Base-by-base conservation (phyloP, 495 filamentous ascomycete species). In the Podospora pseudoanserina region DNA sequence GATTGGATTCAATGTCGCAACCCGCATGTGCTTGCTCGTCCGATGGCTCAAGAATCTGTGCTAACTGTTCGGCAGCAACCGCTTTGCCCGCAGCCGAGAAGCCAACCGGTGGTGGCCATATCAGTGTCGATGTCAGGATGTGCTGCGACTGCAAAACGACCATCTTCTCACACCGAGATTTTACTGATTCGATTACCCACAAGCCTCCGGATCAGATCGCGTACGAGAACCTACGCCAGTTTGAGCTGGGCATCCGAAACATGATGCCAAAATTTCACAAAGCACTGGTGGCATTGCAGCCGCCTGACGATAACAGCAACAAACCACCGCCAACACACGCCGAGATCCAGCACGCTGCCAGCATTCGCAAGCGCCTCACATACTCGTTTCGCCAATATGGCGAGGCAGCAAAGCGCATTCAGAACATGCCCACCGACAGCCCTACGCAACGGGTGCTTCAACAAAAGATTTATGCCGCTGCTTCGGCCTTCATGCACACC, bases 341-440 rank as follows among this genome's bases (percentile, higher is more conserved):
- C 6, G 91, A 96, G 68, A 86, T 98, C 65, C 84, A 90, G 65
- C 94, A 98, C 71, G 95, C 96, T 3, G 90, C 90, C 32, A 96
- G 93, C 79, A 89, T 95, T 9, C 90, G 95, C 60, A 97, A 94
- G 77, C 88, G 94, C 53, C 85, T 99, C 1, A 94, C 91, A 7
- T 96, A 98, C 70, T 88, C 92, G 3, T 97, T 99, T 75, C 86
- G 86, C 15, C 93, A 98, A 71, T 97, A 97, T 74, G 91, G 97
- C 75, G 80, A 88, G 2, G 92, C 93, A 1, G 92, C 95, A 15
- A 88, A 89, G 65, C 86, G 94, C 5, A 89, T 99, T 57, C 88
- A 92, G 11, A 89, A 95, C 70, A 77, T 97, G 30, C 90, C 91
- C 34, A 84, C 82, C 13, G 77, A 87, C 4, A 94, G 89, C 44